phyloP scores from a whole-genome alignment of 768 basidiomycete genomes.

The Pisolithus orientalis region DNA sequence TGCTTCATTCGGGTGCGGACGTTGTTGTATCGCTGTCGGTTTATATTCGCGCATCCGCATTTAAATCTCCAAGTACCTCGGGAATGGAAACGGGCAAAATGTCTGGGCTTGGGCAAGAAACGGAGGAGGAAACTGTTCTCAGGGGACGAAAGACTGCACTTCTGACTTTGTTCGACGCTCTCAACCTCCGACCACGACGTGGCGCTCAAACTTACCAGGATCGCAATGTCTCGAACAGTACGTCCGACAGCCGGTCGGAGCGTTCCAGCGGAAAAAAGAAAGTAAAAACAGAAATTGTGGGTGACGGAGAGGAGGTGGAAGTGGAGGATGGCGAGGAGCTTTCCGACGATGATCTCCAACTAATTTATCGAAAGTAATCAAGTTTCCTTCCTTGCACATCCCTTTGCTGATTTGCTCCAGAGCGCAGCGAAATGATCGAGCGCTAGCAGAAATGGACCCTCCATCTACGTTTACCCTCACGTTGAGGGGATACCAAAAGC shows the following conservation, averaged over 20 bases:
- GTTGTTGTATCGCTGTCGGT: constrained; percentile 73
- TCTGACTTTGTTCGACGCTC: constrained; percentile 62
- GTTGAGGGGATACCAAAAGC: constrained; percentile 87
- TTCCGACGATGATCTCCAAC: constrained; percentile 70
- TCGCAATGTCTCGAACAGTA: constrained; percentile 32
- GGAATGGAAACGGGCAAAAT: constrained; percentile 29
- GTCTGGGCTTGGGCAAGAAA: constrained; percentile 78
- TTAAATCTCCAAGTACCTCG: constrained; percentile 40
- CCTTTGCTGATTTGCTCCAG: constrained; percentile 33
- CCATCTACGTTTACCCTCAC: constrained; percentile 67
- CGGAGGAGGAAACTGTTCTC: constrained; percentile 68
- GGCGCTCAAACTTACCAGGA: constrained; percentile 31
- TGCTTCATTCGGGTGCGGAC: constrained; percentile 66
- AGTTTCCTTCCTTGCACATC: neutral
- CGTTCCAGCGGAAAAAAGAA: constrained; percentile 25
- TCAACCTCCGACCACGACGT: constrained; percentile 62
- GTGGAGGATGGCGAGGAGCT: constrained; percentile 81
- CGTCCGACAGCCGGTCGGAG: constrained; percentile 32
- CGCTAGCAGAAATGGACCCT: constrained; percentile 79
- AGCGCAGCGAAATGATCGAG: constrained; percentile 75
- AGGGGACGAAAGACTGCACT: constrained; percentile 76
- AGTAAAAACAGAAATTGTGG: constrained; percentile 60
- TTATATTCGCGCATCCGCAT: constrained; percentile 65
- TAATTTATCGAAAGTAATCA: constrained; percentile 78
- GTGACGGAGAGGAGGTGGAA: constrained; percentile 77